Conservation (phyloP, 1,284 basidiomycete species). For the Ustilago sp. region DNA sequence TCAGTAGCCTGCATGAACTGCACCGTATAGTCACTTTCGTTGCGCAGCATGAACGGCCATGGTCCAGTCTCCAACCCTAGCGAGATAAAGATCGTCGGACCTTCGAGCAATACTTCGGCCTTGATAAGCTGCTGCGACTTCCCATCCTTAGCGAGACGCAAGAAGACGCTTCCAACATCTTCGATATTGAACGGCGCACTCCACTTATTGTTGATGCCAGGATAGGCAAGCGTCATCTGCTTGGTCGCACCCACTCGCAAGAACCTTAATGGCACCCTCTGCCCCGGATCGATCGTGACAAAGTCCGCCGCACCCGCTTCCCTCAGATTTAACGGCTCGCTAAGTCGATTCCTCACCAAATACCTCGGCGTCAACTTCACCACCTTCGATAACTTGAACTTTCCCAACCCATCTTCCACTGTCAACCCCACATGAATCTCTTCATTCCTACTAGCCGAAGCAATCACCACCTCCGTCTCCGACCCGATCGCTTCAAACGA, state of each 20-base stretch:
- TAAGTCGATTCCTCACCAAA: constrained; percentile 85
- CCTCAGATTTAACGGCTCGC: constrained; percentile 80
- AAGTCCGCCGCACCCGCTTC: constrained; percentile 78
- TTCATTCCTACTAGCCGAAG: constrained; percentile 77
- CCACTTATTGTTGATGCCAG: constrained; percentile 88
- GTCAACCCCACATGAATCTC: constrained; percentile 90
- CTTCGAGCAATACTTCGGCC: constrained; percentile 86
- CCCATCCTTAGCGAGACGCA: constrained; percentile 74
- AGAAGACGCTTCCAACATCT: constrained; percentile 86
- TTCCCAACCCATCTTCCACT: constrained; percentile 89
- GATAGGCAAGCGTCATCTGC: constrained; percentile 83
- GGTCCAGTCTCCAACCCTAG: constrained; percentile 77
- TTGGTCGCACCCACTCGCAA: constrained; percentile 74
- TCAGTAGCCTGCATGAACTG: constrained; percentile 76
- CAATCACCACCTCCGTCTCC: constrained; percentile 84
- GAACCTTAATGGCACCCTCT: constrained; percentile 79
- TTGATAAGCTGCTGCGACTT: constrained; percentile 76
- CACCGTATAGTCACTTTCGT: constrained; percentile 82
- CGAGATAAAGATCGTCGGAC: constrained; percentile 88
- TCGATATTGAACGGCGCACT: constrained; percentile 89
- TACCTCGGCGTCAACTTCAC: constrained; percentile 92
- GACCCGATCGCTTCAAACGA: constrained; percentile 84
- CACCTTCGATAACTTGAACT: constrained; percentile 94
- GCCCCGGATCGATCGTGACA: constrained; percentile 70
- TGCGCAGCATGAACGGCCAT: constrained; percentile 93